phyloP scores from a whole-genome alignment of 768 basidiomycete species.

The Mycena sanguinolenta region DNA sequence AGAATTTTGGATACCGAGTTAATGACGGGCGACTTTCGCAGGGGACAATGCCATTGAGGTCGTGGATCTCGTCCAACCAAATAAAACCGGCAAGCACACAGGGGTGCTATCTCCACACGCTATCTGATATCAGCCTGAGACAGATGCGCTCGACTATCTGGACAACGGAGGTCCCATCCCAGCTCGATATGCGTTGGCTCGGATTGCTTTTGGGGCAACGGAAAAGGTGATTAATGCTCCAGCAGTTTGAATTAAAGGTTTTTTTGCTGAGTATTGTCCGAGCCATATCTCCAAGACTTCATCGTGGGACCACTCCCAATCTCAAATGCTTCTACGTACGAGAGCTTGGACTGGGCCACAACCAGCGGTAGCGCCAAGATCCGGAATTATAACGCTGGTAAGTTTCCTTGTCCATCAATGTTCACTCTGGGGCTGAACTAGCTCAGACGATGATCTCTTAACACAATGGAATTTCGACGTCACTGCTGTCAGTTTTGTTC shows the following conservation, averaged over 20 bases:
- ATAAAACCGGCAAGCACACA: slow-evolving; percentile 36
- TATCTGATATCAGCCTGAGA: background rate
- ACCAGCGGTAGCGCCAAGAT: slow-evolving; percentile 40
- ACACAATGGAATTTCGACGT: slow-evolving; percentile 29
- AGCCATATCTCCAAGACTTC: slow-evolving; percentile 37
- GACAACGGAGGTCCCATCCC: slow-evolving; percentile 30
- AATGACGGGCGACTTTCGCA: background rate
- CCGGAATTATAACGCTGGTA: slow-evolving; percentile 36
- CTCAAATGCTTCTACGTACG: slow-evolving; percentile 32
- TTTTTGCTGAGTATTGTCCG: background rate
- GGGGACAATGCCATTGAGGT: slow-evolving; percentile 41
- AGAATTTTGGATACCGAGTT: background rate
- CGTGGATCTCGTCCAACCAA: slow-evolving; percentile 37
- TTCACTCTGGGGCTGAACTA: background rate
- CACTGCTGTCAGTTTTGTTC: slow-evolving; percentile 27
- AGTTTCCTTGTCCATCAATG: background rate
- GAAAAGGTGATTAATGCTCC: slow-evolving; percentile 23
- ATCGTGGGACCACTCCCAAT: slow-evolving; percentile 40
- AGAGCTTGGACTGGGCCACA: slow-evolving; percentile 38
- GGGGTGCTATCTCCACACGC: background rate
- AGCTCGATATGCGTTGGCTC: slow-evolving; percentile 35
- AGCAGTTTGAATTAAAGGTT: background rate
- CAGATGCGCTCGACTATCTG: slow-evolving; percentile 37
- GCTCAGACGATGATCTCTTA: slow-evolving; percentile 22
- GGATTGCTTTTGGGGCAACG: slow-evolving; percentile 38